Conservation (phyloP, 176 grass and related monocot species). For the Oryza rufipogon region DNA sequence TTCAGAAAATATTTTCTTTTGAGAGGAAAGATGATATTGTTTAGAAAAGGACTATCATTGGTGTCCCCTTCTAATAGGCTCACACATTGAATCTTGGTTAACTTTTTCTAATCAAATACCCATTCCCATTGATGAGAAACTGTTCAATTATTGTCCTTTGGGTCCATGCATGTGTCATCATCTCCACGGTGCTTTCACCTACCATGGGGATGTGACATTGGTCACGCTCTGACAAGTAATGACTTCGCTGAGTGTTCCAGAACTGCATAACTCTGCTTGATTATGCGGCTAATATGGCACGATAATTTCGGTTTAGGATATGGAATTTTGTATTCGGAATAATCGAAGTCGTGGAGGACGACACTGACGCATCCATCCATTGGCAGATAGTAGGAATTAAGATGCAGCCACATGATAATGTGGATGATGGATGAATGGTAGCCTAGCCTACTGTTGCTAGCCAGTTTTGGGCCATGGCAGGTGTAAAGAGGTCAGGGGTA, state of each 20-base stretch:
- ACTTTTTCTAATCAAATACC: not conserved
- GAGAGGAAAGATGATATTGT: not conserved
- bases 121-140: not conserved
- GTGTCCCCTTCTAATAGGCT: not conserved
- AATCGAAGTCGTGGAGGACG: not conserved
- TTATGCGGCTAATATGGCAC: not conserved
- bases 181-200: slow-evolving; percentile 18
- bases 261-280: not conserved
- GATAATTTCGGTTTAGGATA: not conserved
- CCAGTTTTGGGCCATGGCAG: not conserved
- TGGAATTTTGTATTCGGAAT: not conserved
- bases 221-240: not conserved
- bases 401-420: not conserved
- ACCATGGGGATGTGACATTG: slow-evolving; percentile 5
- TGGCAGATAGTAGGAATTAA: not conserved
- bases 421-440: not conserved
- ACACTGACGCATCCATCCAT: not conserved
- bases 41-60: not conserved
- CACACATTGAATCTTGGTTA: not conserved
- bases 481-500: not conserved
- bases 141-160: slow-evolving; percentile 39
- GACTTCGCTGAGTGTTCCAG: not conserved
- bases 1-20: not conserved
- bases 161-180: slow-evolving; percentile 23
- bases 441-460: not conserved